Percentiles rank a stretch among this genome's conserved stretches.
Conservation (phyloP, 352 stramenopile genomes). For the Phytopythium litorale region DNA sequence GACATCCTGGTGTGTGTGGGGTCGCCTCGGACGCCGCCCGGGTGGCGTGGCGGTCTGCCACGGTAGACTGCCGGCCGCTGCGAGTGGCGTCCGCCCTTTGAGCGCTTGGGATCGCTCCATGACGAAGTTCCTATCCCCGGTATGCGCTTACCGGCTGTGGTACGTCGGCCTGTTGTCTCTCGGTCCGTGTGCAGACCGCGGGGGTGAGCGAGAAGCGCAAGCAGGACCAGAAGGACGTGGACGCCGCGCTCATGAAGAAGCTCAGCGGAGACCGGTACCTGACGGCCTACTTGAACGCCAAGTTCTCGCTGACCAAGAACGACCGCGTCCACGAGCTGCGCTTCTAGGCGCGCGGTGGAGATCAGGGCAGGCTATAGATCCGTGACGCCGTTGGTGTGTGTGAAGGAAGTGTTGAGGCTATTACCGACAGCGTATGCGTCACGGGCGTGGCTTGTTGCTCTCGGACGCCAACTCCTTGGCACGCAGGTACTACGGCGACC, state of each 20-base stretch:
- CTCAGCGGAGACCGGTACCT: slow-evolving; percentile 80
- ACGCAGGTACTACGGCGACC: slow-evolving; percentile 28
- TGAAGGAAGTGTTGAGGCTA: neutral
- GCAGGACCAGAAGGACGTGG: slow-evolving; percentile 94
- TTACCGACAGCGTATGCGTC: neutral
- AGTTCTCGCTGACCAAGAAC: slow-evolving; percentile 92
- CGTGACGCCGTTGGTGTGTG: neutral
- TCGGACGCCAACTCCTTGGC: slow-evolving; percentile 12
- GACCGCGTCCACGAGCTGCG: slow-evolving; percentile 96
- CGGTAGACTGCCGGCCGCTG: neutral
- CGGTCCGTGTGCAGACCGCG: slow-evolving; percentile 26
- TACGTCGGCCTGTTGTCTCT: slow-evolving; percentile 7
- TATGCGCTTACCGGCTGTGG: slow-evolving; percentile 8
- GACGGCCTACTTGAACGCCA: slow-evolving; percentile 93
- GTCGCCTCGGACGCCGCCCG: slow-evolving; percentile 6
- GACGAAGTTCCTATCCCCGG: slow-evolving; percentile 33
- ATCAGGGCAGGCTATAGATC: neutral
- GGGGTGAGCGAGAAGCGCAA: slow-evolving; percentile 93
- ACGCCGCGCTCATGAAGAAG: slow-evolving; percentile 76
- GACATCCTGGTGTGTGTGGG: neutral
- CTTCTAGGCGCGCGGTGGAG: slow-evolving; percentile 83
- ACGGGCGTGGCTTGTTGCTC: neutral
- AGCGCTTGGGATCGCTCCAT: slow-evolving; percentile 69
- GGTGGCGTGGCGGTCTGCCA: slow-evolving; percentile 2
- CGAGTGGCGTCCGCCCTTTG: slow-evolving; percentile 6